Evolutionary conservation across 495 filamentous ascomycete genomes (phyloP).

Genomic region (Parathielavia appendiculata): DNA sequence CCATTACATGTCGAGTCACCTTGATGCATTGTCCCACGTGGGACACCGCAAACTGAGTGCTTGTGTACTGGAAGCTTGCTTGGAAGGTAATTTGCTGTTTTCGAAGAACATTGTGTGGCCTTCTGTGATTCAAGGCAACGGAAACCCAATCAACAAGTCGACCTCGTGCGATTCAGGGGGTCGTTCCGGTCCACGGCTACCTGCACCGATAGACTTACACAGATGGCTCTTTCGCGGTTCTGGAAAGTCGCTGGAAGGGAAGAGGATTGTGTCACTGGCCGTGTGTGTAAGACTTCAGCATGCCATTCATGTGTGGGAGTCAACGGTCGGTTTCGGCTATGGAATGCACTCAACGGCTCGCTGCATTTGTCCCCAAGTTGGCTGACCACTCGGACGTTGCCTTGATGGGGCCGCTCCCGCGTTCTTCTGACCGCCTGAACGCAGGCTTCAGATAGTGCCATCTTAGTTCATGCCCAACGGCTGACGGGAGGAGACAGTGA

Average conservation of each 20-base stretch:
- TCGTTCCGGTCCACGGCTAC: background rate
- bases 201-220: background rate
- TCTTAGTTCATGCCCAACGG: constrained; percentile 10
- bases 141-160: background rate
- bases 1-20: background rate
- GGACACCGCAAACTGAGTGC: constrained; percentile 6
- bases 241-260: background rate
- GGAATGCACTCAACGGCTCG: constrained; percentile 6
- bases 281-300: background rate
- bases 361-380: background rate
- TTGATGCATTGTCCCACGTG: constrained; percentile 1
- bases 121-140: background rate
- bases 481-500: background rate
- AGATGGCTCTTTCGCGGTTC: background rate
- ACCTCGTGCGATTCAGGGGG: background rate
- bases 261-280: background rate
- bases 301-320: constrained; percentile 1
- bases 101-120: background rate
- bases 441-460: background rate
- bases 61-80: background rate
- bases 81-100: background rate
- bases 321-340: constrained; percentile 8
- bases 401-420: background rate
- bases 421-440: constrained; percentile 8
- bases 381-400: background rate